A percentile compares a stretch with the other conserved stretches of the same genome.
phyloP scores from a whole-genome alignment of 352 stramenopile species.

The Phytophthora quininea region DNA sequence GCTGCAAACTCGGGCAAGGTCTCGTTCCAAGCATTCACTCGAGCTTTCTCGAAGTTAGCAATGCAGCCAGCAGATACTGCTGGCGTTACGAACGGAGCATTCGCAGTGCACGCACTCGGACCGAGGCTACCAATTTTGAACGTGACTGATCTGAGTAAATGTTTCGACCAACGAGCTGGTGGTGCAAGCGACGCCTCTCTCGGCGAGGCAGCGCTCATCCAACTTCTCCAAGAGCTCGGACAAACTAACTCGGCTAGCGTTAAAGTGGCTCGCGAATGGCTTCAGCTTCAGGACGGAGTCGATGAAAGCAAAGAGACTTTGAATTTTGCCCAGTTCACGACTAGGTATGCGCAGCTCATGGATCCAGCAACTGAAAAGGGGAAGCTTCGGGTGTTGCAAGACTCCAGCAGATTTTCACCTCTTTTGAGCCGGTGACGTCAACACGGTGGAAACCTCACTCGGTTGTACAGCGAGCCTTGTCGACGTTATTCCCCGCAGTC shows the following conservation, averaged over 20 bases:
- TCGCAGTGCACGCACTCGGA: slow-evolving; percentile 28
- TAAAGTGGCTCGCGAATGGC: slow-evolving; percentile 29
- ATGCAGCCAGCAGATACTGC: slow-evolving; percentile 41
- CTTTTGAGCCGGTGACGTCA: slow-evolving; percentile 40
- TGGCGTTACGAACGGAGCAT: slow-evolving; percentile 25
- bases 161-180: slow-evolving; percentile 47
- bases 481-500: slow-evolving; percentile 37
- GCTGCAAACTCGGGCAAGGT: slow-evolving; percentile 35
- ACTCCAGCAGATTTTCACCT: slow-evolving; percentile 48
- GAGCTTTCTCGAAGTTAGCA: slow-evolving; percentile 62
- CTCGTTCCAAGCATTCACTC: slow-evolving; percentile 57
- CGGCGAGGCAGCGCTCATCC: slow-evolving; percentile 42
- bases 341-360: slow-evolving; percentile 62
- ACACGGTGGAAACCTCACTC: slow-evolving; percentile 36
- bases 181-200: slow-evolving; percentile 32
- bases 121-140: slow-evolving; percentile 47
- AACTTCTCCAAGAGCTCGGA: slow-evolving; percentile 43
- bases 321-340: slow-evolving; percentile 68
- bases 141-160: slow-evolving; percentile 39
- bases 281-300: slow-evolving; percentile 21
- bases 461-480: slow-evolving; percentile 35
- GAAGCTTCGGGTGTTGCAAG: slow-evolving; percentile 34
- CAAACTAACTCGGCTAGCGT: slow-evolving; percentile 24
- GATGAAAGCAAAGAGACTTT: slow-evolving; percentile 22
- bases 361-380: slow-evolving; percentile 7